Evolutionary conservation across 768 basidiomycete genomes (phyloP), one percentile per base, ranked within the genome.

Genomic region (Termitomyces sp.): DNA sequence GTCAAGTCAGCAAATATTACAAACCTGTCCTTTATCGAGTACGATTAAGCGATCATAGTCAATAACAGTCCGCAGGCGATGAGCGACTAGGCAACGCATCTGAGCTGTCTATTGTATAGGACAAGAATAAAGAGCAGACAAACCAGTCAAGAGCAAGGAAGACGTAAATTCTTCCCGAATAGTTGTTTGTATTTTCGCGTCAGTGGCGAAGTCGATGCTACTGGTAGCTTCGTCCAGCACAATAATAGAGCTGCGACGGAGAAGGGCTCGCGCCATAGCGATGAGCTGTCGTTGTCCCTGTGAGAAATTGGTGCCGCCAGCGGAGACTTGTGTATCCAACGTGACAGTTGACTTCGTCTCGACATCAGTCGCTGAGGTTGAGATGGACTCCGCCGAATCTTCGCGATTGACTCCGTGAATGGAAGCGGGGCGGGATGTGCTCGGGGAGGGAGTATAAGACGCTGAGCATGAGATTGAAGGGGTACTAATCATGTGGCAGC

Each of bases 271-370:
- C 0, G 91, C 91, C 87, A 93, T 88, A 1, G 90, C 87, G 52
- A 94, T 88, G 16, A 93, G 73, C 64, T 98, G 94, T 10, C 93
- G 70, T 66, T 98, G 94, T 10, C 95, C 94, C 57, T 94, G 91
- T 1, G 91, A 94, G 70, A 97, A 95, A 73, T 97, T 96, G 30
- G 84, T 78, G 0, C 94, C 94, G 0, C 93, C 93, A 0, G 90
- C 79, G 0, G 91, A 91, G 9, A 96, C 88, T 58, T 88, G 84
- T 0, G 88, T 90, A 19, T 90, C 84, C 3, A 96, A 76, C 0
- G 82, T 77, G 28, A 95, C 73, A 0, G 74, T 73, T 0, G 76
- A 77, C 65, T 81, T 87, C 30, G 64, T 53, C 21, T 89, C 88
- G 2, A 77, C 66, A 23, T 86, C 84, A 0, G 86, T 88, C 11